These are phyloP conservation scores for Myrica gale DNA, from an alignment of 306 rosid species.

Conservation along the genomic window DNA sequence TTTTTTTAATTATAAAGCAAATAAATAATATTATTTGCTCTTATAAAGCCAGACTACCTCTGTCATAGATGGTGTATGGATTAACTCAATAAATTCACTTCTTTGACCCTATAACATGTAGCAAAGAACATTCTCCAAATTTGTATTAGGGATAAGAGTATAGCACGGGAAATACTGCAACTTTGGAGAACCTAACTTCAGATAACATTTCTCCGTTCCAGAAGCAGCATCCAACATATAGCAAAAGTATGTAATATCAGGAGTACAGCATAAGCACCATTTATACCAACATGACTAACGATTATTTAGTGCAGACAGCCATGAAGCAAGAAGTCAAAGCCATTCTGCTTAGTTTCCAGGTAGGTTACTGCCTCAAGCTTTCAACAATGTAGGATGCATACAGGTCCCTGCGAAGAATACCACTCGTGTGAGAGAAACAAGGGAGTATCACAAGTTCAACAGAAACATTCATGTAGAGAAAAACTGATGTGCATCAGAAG, in stretches of 20 bases:
- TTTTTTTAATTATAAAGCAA: too few relatives aligned
- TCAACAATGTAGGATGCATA: slow-evolving; percentile 90
- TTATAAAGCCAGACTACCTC: too few relatives aligned
- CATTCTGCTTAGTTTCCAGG: slow-evolving; percentile 25
- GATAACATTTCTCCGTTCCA: not conserved
- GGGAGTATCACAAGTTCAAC: not conserved
- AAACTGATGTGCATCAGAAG: too few relatives aligned
- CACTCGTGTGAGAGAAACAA: slow-evolving; percentile 4
- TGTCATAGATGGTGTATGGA: too few relatives aligned
- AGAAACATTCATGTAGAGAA: too few relatives aligned
- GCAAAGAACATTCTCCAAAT: too few relatives aligned
- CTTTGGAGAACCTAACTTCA: not conserved
- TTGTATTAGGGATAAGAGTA: too few relatives aligned
- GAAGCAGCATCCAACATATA: not conserved
- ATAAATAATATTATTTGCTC: too few relatives aligned
- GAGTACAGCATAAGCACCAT: slow-evolving; percentile 1
- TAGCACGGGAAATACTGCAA: not conserved
- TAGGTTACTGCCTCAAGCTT: slow-evolving; percentile 82
- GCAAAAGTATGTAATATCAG: not conserved
- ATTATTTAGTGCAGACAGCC: not conserved
- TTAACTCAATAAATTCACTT: too few relatives aligned
- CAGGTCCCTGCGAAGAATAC: slow-evolving; percentile 67
- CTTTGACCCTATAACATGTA: too few relatives aligned
- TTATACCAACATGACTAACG: not conserved
- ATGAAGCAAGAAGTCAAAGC: slow-evolving; percentile 27